phyloP scores from a whole-genome alignment of 805 yeast species.

The Hanseniaspora lachancei region DNA sequence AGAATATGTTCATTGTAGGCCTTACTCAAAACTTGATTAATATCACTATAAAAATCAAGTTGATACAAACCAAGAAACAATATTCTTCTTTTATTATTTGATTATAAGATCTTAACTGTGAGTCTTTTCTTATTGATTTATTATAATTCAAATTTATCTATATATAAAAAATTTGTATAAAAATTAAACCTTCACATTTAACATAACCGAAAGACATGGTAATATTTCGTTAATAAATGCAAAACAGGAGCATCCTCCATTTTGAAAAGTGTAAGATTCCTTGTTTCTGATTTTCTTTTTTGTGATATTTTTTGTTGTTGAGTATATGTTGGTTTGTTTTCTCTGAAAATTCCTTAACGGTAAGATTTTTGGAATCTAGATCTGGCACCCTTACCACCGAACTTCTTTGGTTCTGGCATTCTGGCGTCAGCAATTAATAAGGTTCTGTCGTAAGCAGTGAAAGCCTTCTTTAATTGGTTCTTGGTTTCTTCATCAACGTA shows the following conservation, averaged over 20 bases:
- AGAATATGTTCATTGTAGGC: too few species aligned
- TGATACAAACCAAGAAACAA: background rate
- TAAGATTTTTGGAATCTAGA: slow-evolving; percentile 99
- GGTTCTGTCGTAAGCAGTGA: slow-evolving; percentile 97
- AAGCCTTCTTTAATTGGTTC: slow-evolving; percentile 98
- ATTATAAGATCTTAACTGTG: slow-evolving; percentile 6
- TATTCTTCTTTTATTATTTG: background rate
- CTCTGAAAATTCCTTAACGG: slow-evolving; percentile 53
- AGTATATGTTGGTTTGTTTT: background rate
- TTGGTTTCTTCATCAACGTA: slow-evolving; percentile 98
- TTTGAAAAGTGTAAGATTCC: background rate
- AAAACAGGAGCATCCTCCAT: slow-evolving; percentile 14
- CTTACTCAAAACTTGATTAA: too few species aligned
- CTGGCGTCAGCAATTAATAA: slow-evolving; percentile 98
- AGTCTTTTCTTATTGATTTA: background rate
- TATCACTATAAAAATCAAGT: too few species aligned
- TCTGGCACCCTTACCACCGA: slow-evolving; percentile 99
- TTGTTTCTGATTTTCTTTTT: background rate
- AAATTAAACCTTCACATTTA: background rate
- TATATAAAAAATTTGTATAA: slow-evolving; percentile 5
- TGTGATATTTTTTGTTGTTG: background rate
- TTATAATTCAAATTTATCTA: slow-evolving; percentile 1
- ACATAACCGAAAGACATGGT: slow-evolving; percentile 5
- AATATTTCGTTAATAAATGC: slow-evolving; percentile 15
- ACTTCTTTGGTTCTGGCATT: slow-evolving; percentile 99